These are phyloP conservation scores for Schizochytrium sp. DNA, from an alignment of 108 stramenopile genomes.

Conservation along the genomic window DNA sequence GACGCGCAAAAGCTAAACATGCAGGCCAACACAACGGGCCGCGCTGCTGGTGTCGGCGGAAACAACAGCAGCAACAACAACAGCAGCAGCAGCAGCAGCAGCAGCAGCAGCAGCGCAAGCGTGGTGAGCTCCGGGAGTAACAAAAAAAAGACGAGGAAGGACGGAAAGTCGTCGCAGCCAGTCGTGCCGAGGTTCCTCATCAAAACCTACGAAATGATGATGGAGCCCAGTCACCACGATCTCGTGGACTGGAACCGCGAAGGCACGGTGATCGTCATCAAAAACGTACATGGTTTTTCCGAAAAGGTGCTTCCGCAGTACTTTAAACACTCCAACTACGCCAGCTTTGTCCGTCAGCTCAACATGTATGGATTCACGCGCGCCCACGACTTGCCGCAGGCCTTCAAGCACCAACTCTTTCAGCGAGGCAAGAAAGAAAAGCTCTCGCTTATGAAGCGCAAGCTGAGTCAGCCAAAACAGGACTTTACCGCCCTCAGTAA, in stretches of 20 bases:
- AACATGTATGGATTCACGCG: conserved; percentile 72
- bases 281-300: neutral
- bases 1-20: too few relatives aligned
- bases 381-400: neutral
- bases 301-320: conserved; percentile 59
- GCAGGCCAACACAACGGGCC: too few relatives aligned
- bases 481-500: neutral
- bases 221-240: neutral
- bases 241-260: neutral
- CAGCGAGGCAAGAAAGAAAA: neutral
- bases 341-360: conserved; percentile 78
- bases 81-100: too few relatives aligned
- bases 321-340: conserved; percentile 90
- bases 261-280: conserved; percentile 9
- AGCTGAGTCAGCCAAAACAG: neutral
- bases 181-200: neutral
- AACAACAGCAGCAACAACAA: too few relatives aligned
- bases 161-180: neutral
- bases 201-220: conserved; percentile 21
- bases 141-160: neutral
- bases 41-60: too few relatives aligned
- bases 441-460: neutral
- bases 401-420: conserved; percentile 23
- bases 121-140: too few relatives aligned
- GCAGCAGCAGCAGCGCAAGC: too few relatives aligned